Evolutionary conservation across 2,329 filamentous ascomycete species (phyloP).

Genomic region (Fusarium sp.): DNA sequence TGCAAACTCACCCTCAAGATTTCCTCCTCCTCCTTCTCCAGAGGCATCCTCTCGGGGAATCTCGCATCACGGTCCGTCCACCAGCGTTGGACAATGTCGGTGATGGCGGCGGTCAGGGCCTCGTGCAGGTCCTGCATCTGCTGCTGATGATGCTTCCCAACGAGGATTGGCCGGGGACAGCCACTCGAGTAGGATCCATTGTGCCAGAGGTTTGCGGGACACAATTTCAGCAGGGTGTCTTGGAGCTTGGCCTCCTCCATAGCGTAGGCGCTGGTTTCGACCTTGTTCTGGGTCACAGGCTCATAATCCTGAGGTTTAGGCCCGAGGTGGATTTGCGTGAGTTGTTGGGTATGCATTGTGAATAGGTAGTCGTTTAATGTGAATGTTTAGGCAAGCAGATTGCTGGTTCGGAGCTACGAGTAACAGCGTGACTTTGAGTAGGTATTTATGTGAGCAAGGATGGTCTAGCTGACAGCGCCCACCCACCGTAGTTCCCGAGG

Average conservation of each 20-base stretch:
- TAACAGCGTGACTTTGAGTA: neutral
- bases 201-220: conserved; percentile 46
- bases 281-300: neutral
- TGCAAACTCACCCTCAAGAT: conserved; percentile 42
- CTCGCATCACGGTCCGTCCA: conserved; percentile 49
- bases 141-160: conserved; percentile 45
- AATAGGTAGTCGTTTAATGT: neutral
- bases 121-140: conserved; percentile 47
- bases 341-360: conserved; percentile 15
- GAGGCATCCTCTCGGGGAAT: conserved; percentile 50
- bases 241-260: conserved; percentile 34
- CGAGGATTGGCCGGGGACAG: conserved; percentile 51
- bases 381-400: neutral
- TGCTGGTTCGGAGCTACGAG: neutral
- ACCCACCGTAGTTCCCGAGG: neutral
- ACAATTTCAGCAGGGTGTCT: conserved; percentile 34
- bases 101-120: conserved; percentile 48
- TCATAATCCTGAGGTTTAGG: conserved; percentile 5
- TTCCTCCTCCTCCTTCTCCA: conserved; percentile 47
- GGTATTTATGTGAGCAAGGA: neutral
- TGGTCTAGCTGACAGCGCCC: neutral
- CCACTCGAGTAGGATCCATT: conserved; percentile 41
- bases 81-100: conserved; percentile 54
- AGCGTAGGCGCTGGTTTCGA: conserved; percentile 6
- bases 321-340: conserved; percentile 40